A percentile compares a stretch with the other conserved stretches of the same genome.
phyloP scores from a whole-genome alignment of 805 yeast species.

The Brettanomyces custersianus region DNA sequence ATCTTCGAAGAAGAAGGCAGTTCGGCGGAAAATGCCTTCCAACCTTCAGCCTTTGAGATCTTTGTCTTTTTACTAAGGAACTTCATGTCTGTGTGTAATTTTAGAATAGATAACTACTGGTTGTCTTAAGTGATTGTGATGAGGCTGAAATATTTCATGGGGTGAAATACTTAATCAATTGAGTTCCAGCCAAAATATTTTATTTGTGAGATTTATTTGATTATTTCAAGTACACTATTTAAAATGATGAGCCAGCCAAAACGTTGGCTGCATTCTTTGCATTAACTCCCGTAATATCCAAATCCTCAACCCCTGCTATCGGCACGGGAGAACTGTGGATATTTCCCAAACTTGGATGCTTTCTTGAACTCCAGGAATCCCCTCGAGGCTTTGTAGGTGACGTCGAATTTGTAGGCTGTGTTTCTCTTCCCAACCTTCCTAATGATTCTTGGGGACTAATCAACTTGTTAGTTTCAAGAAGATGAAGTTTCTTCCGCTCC shows the following conservation, averaged over 20 bases:
- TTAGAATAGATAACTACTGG: too few species aligned
- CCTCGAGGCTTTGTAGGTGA: slow-evolving; percentile 2
- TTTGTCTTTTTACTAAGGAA: too few species aligned
- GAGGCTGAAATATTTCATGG: too few species aligned
- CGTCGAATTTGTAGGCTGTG: slow-evolving; percentile 29
- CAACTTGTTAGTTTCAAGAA: slow-evolving; percentile 52
- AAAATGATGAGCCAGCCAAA: slow-evolving; percentile 69
- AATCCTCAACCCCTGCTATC: slow-evolving; percentile 1
- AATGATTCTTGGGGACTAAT: slow-evolving; percentile 31
- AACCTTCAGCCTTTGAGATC: neutral
- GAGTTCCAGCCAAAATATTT: too few species aligned
- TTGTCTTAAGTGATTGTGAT: too few species aligned
- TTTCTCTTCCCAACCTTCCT: slow-evolving; percentile 72
- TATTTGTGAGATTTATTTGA: too few species aligned
- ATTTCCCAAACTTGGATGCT: slow-evolving; percentile 17
- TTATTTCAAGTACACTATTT: slow-evolving; percentile 5
- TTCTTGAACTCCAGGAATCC: slow-evolving; percentile 29
- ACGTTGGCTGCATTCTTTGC: slow-evolving; percentile 79
- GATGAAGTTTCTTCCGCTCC: slow-evolving; percentile 70
- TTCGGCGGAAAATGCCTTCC: slow-evolving; percentile 4
- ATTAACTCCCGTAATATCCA: slow-evolving; percentile 36
- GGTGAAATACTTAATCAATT: too few species aligned
- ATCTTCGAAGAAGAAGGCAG: neutral
- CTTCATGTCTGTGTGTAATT: too few species aligned
- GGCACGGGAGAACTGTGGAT: slow-evolving; percentile 1